phyloP scores from a whole-genome alignment of 2,329 filamentous ascomycete genomes.

The Aspergillus awamori region DNA sequence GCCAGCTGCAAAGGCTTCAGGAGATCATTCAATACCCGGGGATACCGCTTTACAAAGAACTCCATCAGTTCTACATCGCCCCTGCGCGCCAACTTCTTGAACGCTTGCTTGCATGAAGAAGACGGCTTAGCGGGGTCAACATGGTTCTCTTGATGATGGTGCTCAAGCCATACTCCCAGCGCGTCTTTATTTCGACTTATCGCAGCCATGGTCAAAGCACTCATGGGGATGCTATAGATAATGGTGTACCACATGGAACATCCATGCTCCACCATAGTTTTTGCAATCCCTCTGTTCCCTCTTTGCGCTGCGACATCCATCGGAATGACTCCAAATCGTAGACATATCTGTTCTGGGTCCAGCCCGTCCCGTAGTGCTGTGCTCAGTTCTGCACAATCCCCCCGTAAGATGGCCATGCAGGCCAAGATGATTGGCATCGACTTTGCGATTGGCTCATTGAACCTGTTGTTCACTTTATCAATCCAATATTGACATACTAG shows the following conservation, averaged over 20 bases:
- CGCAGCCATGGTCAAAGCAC: neutral
- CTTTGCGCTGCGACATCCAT: neutral
- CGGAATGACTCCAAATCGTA: neutral
- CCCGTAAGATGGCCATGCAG: constrained; percentile 1
- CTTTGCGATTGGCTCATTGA: neutral
- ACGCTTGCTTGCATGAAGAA: neutral
- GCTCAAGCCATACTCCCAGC: constrained; percentile 1
- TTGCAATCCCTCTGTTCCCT: neutral
- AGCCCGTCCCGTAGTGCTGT: neutral
- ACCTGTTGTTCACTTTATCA: neutral
- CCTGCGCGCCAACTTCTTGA: neutral
- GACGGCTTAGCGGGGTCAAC: neutral
- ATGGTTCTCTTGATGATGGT: neutral
- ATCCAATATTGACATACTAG: neutral
- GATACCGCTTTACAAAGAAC: neutral
- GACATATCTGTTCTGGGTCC: neutral
- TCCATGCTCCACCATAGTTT: neutral
- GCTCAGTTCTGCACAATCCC: neutral
- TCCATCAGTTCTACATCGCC: neutral
- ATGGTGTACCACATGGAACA: neutral
- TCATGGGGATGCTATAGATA: neutral
- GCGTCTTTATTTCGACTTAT: neutral
- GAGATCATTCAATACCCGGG: neutral
- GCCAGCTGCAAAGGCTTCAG: neutral
- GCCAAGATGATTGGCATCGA: neutral